These are phyloP conservation scores for Populus simonii DNA, from an alignment of 345 rosid species.

Conservation along the genomic window DNA sequence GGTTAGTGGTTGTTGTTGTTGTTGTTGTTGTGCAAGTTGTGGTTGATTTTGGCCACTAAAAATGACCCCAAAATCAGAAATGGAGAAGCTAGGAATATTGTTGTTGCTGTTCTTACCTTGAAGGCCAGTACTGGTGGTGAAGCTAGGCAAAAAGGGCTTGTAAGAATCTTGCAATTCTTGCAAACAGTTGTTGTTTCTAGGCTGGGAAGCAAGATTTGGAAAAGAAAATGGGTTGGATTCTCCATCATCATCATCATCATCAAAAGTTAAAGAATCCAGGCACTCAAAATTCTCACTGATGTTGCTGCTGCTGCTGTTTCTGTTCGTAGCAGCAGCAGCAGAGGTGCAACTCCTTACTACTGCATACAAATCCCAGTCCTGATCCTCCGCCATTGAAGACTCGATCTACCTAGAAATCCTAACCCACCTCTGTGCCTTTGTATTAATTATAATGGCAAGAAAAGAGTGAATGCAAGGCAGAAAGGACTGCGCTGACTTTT, in stretches of 20 bases:
- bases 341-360: conserved; percentile 67
- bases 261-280: conserved; percentile 37
- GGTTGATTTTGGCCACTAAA: conserved; percentile 22
- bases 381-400: conserved; percentile 32
- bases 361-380: conserved; percentile 83
- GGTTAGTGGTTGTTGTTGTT: neutral
- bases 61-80: conserved; percentile 16
- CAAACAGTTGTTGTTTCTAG: conserved; percentile 14
- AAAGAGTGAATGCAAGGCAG: conserved; percentile 30
- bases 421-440: conserved; percentile 4
- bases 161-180: conserved; percentile 57
- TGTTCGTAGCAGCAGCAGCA: neutral
- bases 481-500: conserved; percentile 84
- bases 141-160: conserved; percentile 45
- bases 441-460: conserved; percentile 11
- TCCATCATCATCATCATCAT: conserved; percentile 19
- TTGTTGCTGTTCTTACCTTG: neutral
- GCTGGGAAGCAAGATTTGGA: conserved; percentile 21
- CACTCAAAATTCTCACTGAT: conserved; percentile 7
- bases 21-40: conserved; percentile 21
- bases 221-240: conserved; percentile 24
- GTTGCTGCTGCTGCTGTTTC: neutral
- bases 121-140: neutral
- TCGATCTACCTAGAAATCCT: conserved; percentile 24
- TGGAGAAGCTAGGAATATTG: conserved; percentile 24